Evolutionary conservation across 805 yeast genomes (phyloP).

Genomic region (Sugiyamaella lignohabitans): DNA sequence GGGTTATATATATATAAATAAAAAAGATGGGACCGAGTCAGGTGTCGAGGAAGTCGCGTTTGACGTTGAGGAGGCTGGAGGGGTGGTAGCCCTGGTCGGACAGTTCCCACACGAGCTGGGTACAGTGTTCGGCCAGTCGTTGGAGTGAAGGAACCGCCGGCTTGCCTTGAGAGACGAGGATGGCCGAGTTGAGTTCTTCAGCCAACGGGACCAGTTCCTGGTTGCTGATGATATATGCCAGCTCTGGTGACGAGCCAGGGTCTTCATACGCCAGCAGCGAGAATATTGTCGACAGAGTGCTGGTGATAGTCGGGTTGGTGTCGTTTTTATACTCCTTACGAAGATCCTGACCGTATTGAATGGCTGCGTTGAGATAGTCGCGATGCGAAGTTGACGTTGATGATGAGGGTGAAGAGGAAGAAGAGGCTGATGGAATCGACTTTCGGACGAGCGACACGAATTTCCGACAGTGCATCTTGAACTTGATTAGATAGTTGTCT

Average conservation of each 20-base stretch:
- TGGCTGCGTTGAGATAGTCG: slow-evolving; percentile 30
- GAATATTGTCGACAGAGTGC: slow-evolving; percentile 41
- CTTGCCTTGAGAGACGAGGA: slow-evolving; percentile 40
- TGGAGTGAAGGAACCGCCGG: slow-evolving; percentile 40
- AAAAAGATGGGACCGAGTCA: background rate
- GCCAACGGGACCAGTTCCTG: slow-evolving; percentile 36
- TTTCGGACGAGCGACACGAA: slow-evolving; percentile 36
- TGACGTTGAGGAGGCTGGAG: slow-evolving; percentile 38
- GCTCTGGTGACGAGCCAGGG: slow-evolving; percentile 35
- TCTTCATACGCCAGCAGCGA: slow-evolving; percentile 48
- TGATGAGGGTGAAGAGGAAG: background rate
- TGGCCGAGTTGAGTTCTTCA: slow-evolving; percentile 40
- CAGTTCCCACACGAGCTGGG: slow-evolving; percentile 33
- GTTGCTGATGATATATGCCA: slow-evolving; percentile 34
- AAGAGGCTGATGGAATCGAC: slow-evolving; percentile 3
- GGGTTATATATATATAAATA: background rate
- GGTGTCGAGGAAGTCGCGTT: slow-evolving; percentile 39
- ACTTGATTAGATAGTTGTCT: slow-evolving; percentile 31
- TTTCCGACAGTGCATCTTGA: slow-evolving; percentile 40
- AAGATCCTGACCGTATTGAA: slow-evolving; percentile 37
- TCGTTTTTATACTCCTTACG: slow-evolving; percentile 29
- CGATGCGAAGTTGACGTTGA: background rate
- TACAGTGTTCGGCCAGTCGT: slow-evolving; percentile 38
- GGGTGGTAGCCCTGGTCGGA: slow-evolving; percentile 30
- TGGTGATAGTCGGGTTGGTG: slow-evolving; percentile 31